Evolutionary conservation across 148 eudicot species (phyloP), one percentile per base, ranked within the genome.

Genomic region (Camellia granthamiana): DNA sequence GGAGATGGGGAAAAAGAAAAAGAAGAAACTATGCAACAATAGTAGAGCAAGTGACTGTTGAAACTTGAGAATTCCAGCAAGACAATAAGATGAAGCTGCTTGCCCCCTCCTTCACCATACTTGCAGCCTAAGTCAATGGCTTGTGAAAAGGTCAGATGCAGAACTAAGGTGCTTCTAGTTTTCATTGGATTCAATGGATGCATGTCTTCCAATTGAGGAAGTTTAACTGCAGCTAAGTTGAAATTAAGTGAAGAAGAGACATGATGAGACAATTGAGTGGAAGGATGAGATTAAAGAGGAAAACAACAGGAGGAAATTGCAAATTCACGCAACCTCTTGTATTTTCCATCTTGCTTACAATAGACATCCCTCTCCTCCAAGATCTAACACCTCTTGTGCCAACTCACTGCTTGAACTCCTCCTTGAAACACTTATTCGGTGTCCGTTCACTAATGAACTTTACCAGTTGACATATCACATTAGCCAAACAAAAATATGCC

Each of bases 381-480:
- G 68, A 59, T 44, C 49, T 75, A 41, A 41, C 52, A 75, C 54
- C 78, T 11, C 60, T 41, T 69, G 21, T 69, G 72, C 72, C 72
- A 15, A 43, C 72, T 43, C 51, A 49, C 56, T 23, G 58, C 55
- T 51, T 71, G 7, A 49, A n/a, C 74, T 71, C 51, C 49, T 46
- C 6, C 21, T 46, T 19, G 74, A 70, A 70, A 49, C 51, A 23
- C 55, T 47, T n/a, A n/a, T 56, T n/a, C n/a, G 49, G 4, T 43
- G 52, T 47, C 2, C 43, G n/a, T 41, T 69, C 23, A 44, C 1
- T 42, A 14, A 6, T 16, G 8, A 43, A 16, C 11, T 7, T 43
- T 69, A 43, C 47, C 30, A 8, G 30, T 1, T 4, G 30, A 65
- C 69, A 30, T 65, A 46, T 1, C 55, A 44, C 23, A 30, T 7